These are phyloP conservation scores for Saccharomyces cerevisiae DNA, from an alignment of 805 yeast genomes.

Conservation along the genomic window DNA sequence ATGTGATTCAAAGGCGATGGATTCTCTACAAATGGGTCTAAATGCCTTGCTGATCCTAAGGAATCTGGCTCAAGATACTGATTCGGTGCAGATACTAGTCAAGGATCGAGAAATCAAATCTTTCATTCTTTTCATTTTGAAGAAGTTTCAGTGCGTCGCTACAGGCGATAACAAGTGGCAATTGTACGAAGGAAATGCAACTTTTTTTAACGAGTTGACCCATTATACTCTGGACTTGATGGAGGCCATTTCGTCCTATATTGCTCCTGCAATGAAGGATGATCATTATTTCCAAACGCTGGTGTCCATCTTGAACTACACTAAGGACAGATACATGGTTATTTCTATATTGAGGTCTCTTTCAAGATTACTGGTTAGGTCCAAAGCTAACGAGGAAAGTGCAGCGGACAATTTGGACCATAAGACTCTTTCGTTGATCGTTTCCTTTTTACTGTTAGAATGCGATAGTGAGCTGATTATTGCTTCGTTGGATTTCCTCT, in stretches of 20 bases:
- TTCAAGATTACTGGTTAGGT: slow-evolving; percentile 67
- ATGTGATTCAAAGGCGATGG: slow-evolving; percentile 7
- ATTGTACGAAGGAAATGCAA: slow-evolving; percentile 26
- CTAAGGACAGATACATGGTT: slow-evolving; percentile 61
- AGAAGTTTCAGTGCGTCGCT: slow-evolving; percentile 17
- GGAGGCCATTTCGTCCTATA: slow-evolving; percentile 76
- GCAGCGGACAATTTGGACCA: slow-evolving; percentile 43
- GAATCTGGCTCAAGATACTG: slow-evolving; percentile 76
- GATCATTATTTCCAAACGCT: slow-evolving; percentile 54
- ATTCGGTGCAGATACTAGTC: slow-evolving; percentile 71
- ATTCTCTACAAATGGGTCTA: slow-evolving; percentile 24
- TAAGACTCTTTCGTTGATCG: slow-evolving; percentile 43
- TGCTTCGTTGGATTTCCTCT: slow-evolving; percentile 72
- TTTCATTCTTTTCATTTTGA: slow-evolving; percentile 33
- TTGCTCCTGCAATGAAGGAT: slow-evolving; percentile 63
- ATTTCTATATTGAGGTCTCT: slow-evolving; percentile 67
- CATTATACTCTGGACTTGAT: slow-evolving; percentile 68
- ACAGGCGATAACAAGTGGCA: slow-evolving; percentile 20
- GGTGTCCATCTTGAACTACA: slow-evolving; percentile 39
- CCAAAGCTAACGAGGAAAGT: slow-evolving; percentile 40
- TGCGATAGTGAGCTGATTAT: slow-evolving; percentile 59
- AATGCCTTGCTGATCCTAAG: slow-evolving; percentile 53
- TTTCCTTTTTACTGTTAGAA: slow-evolving; percentile 47
- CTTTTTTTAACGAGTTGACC: slow-evolving; percentile 47
- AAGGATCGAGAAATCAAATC: slow-evolving; percentile 41